Evolutionary conservation across 2,329 filamentous ascomycete genomes (phyloP).

Genomic region (Myriosclerotinia duriaeana): DNA sequence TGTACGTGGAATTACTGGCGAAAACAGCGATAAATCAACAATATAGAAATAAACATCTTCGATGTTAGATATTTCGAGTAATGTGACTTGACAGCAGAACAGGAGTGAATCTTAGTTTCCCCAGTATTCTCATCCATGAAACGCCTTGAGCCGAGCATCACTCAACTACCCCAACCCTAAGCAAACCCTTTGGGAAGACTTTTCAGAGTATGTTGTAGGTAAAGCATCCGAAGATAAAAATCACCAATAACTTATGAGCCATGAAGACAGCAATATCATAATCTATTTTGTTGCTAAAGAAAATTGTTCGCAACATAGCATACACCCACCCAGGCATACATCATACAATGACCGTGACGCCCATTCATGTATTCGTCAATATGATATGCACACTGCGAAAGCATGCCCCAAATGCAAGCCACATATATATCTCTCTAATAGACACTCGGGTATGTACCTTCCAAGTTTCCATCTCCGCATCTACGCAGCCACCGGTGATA

Average conservation of each 20-base stretch:
- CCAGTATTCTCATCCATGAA: no score
- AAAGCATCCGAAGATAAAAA: neutral
- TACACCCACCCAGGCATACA: neutral
- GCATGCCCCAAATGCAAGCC: conserved; percentile 13
- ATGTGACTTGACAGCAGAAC: no score
- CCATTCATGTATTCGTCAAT: conserved; percentile 5
- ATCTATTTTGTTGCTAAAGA: conserved; percentile 16
- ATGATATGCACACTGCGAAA: conserved; percentile 6
- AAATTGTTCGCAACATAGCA: conserved; percentile 4
- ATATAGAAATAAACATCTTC: no score
- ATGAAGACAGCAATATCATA: neutral
- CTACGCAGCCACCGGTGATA: conserved; percentile 29
- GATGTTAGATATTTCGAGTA: no score
- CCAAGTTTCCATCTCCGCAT: neutral
- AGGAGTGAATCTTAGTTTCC: no score
- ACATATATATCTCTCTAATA: conserved; percentile 16
- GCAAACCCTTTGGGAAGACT: neutral
- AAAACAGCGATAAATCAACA: no score
- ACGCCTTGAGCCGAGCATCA: no score
- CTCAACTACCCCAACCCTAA: no score
- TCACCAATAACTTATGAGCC: neutral
- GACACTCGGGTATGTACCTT: neutral
- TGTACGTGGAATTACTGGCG: no score
- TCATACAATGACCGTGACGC: conserved; percentile 15
- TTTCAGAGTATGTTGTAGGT: neutral